Conservation (phyloP, 139 green algal species). For the Gonium pectorale region DNA sequence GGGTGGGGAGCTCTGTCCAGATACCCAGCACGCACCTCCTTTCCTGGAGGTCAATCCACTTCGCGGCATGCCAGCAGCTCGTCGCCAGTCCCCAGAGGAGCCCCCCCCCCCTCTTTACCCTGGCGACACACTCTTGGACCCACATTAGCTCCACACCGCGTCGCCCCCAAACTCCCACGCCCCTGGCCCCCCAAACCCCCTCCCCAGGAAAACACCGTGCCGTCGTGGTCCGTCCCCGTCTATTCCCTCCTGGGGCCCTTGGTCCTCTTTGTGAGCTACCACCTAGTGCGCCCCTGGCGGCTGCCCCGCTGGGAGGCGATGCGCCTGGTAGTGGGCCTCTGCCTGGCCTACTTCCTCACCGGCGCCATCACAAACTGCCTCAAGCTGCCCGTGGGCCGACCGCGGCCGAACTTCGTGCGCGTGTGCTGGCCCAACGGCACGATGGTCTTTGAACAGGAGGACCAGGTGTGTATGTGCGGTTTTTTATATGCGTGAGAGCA, state of each 20-base stretch:
- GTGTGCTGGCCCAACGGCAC: constrained; percentile 70
- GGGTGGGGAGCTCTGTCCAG: background rate
- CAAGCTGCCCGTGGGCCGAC: constrained; percentile 65
- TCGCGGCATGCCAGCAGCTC: background rate
- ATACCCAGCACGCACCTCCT: background rate
- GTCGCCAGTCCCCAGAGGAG: background rate
- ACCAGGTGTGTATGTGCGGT: constrained; percentile 30
- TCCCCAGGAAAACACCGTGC: constrained; percentile 56
- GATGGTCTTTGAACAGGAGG: background rate
- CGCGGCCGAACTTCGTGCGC: constrained; percentile 68
- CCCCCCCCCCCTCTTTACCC: background rate
- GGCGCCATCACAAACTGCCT: constrained; percentile 63
- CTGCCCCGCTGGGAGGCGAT: background rate
- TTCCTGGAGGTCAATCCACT: background rate
- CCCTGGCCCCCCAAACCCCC: background rate
- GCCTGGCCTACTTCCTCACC: constrained; percentile 48
- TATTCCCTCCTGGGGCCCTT: constrained; percentile 35
- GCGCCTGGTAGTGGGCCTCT: background rate
- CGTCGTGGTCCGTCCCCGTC: constrained; percentile 59
- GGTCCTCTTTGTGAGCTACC: constrained; percentile 33
- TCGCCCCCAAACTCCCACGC: background rate
- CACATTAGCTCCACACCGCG: background rate
- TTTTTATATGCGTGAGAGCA: too few relatives aligned
- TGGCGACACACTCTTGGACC: background rate
- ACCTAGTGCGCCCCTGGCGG: background rate